Percentiles rank a stretch among this genome's conserved stretches.
Evolutionary conservation across 192 early-diverging fungal species (phyloP).

Genomic region (Kappamyces sp.): DNA sequence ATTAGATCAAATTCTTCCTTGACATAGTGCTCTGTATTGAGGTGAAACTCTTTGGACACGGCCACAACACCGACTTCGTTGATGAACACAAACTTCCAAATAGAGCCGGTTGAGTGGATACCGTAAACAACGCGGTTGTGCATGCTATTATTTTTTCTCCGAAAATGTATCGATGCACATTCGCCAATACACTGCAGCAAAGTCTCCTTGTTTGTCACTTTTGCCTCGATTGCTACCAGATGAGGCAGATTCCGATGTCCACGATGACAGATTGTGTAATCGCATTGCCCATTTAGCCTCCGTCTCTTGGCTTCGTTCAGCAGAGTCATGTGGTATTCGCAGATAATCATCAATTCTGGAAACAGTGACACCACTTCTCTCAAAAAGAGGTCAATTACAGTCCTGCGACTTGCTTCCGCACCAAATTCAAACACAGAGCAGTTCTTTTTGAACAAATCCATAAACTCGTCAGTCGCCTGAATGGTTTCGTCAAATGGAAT

Average conservation of each 20-base stretch:
- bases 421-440: slow-evolving; percentile 11
- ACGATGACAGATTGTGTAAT: slow-evolving; percentile 11
- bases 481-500: neutral
- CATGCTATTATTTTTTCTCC: slow-evolving; percentile 1
- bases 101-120: slow-evolving; percentile 4
- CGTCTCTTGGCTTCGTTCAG: slow-evolving; percentile 3
- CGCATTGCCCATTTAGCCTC: slow-evolving; percentile 3
- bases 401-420: neutral
- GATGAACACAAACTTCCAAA: slow-evolving; percentile 10
- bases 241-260: slow-evolving; percentile 8
- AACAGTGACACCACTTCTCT: slow-evolving; percentile 4
- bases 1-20: slow-evolving; percentile 10
- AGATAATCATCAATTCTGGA: slow-evolving; percentile 8
- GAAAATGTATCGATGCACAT: slow-evolving; percentile 6
- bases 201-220: slow-evolving; percentile 7
- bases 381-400: slow-evolving; percentile 2
- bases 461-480: neutral
- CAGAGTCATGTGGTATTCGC: slow-evolving; percentile 4
- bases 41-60: slow-evolving; percentile 1
- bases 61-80: neutral
- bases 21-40: slow-evolving; percentile 7
- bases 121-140: neutral
- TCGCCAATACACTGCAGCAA: slow-evolving; percentile 6
- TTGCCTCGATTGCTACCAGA: slow-evolving; percentile 4
- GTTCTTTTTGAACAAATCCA: slow-evolving; percentile 9